Percentiles rank a stretch among this genome's conserved stretches.
These are phyloP conservation scores for Aspergillus fumigatus DNA, from an alignment of 2,329 filamentous ascomycete species.

Conservation along the genomic window DNA sequence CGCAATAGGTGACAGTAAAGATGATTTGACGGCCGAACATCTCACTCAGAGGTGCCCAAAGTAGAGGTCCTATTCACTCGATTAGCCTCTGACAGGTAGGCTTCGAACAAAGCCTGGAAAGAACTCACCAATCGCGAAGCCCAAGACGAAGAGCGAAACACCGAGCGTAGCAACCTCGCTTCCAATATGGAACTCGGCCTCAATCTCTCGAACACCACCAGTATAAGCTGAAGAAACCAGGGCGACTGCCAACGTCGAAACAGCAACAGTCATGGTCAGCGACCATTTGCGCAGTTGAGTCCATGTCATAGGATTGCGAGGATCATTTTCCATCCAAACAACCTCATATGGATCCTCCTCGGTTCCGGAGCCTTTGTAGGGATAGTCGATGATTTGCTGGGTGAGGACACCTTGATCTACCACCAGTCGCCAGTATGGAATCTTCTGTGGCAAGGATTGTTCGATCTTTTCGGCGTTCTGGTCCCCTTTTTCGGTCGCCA, in stretches of 20 bases:
- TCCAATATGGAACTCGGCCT: constrained; percentile 30
- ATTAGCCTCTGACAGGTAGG: not conserved
- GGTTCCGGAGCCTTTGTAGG: constrained; percentile 60
- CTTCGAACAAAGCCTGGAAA: not conserved
- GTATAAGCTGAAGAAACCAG: constrained; percentile 42
- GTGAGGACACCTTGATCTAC: constrained; percentile 57
- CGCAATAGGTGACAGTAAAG: constrained; percentile 30
- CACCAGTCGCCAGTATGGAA: constrained; percentile 49
- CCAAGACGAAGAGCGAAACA: constrained; percentile 44
- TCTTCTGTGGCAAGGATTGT: constrained; percentile 6
- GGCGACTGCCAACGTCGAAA: constrained; percentile 40
- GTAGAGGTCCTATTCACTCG: constrained; percentile 31
- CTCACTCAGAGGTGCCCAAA: constrained; percentile 41
- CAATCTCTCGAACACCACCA: constrained; percentile 35
- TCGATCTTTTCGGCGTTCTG: constrained; percentile 25
- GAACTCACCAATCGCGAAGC: constrained; percentile 38
- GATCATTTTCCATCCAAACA: constrained; percentile 63
- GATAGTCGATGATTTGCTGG: constrained; percentile 51
- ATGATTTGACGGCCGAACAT: constrained; percentile 35
- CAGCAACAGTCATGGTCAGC: constrained; percentile 35
- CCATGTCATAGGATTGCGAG: constrained; percentile 43
- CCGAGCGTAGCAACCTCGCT: constrained; percentile 39
- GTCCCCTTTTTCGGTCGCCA: constrained; percentile 22
- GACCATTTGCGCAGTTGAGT: constrained; percentile 35
- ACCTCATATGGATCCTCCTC: constrained; percentile 64